phyloP scores from a whole-genome alignment of 257 asterid species.

The Avicennia marina region DNA sequence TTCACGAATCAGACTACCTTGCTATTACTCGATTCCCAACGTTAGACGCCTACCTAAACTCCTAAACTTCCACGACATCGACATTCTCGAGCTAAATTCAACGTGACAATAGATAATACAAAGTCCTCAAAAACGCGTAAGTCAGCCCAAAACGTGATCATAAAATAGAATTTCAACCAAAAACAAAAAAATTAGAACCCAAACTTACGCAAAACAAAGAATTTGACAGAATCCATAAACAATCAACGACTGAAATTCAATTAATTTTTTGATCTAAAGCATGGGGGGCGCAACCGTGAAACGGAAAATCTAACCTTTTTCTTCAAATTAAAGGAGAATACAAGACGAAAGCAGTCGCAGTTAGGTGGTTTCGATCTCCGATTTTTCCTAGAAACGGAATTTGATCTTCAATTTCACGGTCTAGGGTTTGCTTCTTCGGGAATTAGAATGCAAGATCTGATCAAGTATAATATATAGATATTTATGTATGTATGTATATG shows the following conservation, averaged over 20 bases:
- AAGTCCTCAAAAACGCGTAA: not conserved
- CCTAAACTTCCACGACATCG: too few relatives aligned
- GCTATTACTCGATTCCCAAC: too few relatives aligned
- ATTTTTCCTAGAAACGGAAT: constrained; percentile 13
- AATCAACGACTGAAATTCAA: not conserved
- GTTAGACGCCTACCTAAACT: too few relatives aligned
- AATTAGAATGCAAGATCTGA: too few relatives aligned
- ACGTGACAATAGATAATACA: not conserved
- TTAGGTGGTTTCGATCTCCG: constrained; percentile 26
- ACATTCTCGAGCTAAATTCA: too few relatives aligned
- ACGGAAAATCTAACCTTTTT: constrained; percentile 37
- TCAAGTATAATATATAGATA: too few relatives aligned
- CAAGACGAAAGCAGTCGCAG: constrained; percentile 10
- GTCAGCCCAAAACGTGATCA: constrained; percentile 9
- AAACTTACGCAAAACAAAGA: not conserved
- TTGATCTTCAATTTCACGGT: constrained; percentile 23
- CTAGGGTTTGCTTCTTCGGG: constrained; percentile 55
- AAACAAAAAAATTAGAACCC: constrained; percentile 1
- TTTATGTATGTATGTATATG: too few relatives aligned
- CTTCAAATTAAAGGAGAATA: constrained; percentile 27
- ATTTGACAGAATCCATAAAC: constrained; percentile 20
- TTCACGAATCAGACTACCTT: too few relatives aligned
- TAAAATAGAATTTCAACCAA: constrained; percentile 2
- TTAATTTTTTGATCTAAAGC: constrained; percentile 16
- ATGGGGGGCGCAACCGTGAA: constrained; percentile 16